These are phyloP conservation scores for Pholiota conissans DNA, from an alignment of 768 basidiomycete species.

Conservation along the genomic window DNA sequence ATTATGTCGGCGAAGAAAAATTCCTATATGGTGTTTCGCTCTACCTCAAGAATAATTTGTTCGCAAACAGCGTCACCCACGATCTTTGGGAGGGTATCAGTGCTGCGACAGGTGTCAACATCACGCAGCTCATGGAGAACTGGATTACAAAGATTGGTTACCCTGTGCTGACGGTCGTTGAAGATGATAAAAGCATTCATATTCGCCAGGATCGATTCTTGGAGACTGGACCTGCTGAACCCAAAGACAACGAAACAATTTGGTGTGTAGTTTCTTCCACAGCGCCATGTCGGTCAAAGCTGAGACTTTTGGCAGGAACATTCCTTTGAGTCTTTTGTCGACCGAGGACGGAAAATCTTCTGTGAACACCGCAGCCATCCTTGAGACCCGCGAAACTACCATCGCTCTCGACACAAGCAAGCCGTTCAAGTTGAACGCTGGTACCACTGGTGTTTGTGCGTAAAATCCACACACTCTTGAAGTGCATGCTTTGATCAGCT, in stretches of 20 bases:
- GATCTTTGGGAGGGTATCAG: slow-evolving; percentile 89
- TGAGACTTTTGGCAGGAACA: slow-evolving; percentile 49
- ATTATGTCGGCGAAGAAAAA: slow-evolving; percentile 83
- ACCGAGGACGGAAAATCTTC: slow-evolving; percentile 53
- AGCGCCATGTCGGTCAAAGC: neutral
- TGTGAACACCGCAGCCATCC: slow-evolving; percentile 62
- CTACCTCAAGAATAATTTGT: slow-evolving; percentile 88
- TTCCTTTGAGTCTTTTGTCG: slow-evolving; percentile 77
- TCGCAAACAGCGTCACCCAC: slow-evolving; percentile 79
- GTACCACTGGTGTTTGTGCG: slow-evolving; percentile 88
- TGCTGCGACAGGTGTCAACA: slow-evolving; percentile 70
- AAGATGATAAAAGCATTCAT: slow-evolving; percentile 67
- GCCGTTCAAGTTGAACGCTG: slow-evolving; percentile 89
- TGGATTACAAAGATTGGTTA: slow-evolving; percentile 92
- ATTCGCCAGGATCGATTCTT: slow-evolving; percentile 93
- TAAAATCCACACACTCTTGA: slow-evolving; percentile 11
- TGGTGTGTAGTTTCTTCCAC: slow-evolving; percentile 49
- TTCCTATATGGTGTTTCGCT: slow-evolving; percentile 89
- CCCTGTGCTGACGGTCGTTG: slow-evolving; percentile 87
- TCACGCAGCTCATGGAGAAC: slow-evolving; percentile 82
- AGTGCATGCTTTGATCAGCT: neutral
- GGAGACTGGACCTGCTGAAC: slow-evolving; percentile 75
- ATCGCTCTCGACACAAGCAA: slow-evolving; percentile 71
- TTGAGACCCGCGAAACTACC: slow-evolving; percentile 66
- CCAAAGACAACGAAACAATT: slow-evolving; percentile 83